Percentiles rank a stretch among this genome's conserved stretches.
phyloP scores from a whole-genome alignment of 352 stramenopile genomes.

The Phytophthora meadii region DNA sequence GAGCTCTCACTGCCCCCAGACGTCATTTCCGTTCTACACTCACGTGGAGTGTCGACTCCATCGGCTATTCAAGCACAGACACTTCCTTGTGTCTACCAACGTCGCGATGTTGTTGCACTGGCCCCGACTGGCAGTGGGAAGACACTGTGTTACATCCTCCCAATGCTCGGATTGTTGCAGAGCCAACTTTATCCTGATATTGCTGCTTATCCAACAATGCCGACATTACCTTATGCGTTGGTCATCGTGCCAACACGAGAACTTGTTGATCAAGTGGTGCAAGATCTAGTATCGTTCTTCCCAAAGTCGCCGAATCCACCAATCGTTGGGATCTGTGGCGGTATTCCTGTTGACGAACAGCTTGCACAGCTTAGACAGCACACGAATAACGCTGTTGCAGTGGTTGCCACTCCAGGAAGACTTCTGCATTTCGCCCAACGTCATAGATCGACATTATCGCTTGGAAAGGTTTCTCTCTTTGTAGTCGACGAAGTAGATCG shows the following conservation, averaged over 20 bases:
- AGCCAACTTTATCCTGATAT: slow-evolving; percentile 44
- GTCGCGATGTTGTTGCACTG: slow-evolving; percentile 93
- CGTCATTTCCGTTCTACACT: slow-evolving; percentile 34
- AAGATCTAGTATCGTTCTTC: slow-evolving; percentile 63
- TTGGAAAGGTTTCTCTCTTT: slow-evolving; percentile 53
- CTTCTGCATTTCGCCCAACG: slow-evolving; percentile 58
- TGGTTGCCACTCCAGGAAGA: slow-evolving; percentile 68
- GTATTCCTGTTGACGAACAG: slow-evolving; percentile 46
- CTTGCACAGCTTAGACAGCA: slow-evolving; percentile 45
- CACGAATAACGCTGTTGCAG: slow-evolving; percentile 11
- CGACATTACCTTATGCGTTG: slow-evolving; percentile 61
- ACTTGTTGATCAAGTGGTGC: slow-evolving; percentile 95
- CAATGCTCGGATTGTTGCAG: slow-evolving; percentile 68
- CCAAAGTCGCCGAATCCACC: slow-evolving; percentile 8
- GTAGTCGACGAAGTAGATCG: slow-evolving; percentile 97
- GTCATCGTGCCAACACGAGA: slow-evolving; percentile 96
- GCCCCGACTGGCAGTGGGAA: slow-evolving; percentile 97
- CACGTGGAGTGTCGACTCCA: slow-evolving; percentile 78
- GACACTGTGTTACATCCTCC: slow-evolving; percentile 96
- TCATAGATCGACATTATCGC: slow-evolving; percentile 31
- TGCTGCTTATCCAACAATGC: slow-evolving; percentile 56
- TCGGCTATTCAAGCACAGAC: slow-evolving; percentile 97
- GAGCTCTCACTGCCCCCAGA: slow-evolving; percentile 39
- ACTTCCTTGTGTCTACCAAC: slow-evolving; percentile 82
- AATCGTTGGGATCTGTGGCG: slow-evolving; percentile 56